Evolutionary conservation across 2,329 filamentous ascomycete species (phyloP), one percentile per base, ranked within the genome.

Genomic region (Botryotinia globosa): DNA sequence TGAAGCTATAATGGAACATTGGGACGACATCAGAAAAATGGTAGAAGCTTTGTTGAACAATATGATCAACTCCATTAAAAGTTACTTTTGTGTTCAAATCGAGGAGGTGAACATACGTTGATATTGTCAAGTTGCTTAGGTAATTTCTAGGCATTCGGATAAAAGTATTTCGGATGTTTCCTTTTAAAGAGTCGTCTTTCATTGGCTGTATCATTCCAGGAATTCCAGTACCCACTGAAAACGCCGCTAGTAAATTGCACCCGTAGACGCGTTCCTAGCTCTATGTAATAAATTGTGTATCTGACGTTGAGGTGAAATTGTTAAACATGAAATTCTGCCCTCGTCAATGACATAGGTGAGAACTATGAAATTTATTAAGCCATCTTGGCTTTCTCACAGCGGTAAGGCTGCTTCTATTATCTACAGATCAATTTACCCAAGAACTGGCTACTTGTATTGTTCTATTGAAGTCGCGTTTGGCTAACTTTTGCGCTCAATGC

Each of bases 381-480:
- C 95, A 78, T 90, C 92, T 81, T 98, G 95, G 94, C 90, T 98
- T 80, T 95, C 92, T 82, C 95, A 98, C 85, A 94, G 93, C 84
- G 94, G 91, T 92, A 85, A 76, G 84, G 82, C 73, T 77, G 68
- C n/a, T n/a, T 63, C 34, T 58, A 10, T 72, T 54, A n/a, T 45
- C n/a, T 22, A 29, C 32, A 22, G 29, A 37, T 37, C 39, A 25
- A 66, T 44, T 37, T 25, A n/a, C 22, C 22, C 9, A 61, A 67
- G 34, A 34, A 29, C 22, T 29, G 45, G 22, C 32, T 51, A 32
- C 25, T 68, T 20, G 29, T 72, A n/a, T 42, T 18, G 8, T 48
- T 63, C 29, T 64, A 39, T 70, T 54, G 32, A 63, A 22, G 58
- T 70, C 56, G 73, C 51, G 51, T 69, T 72, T 76, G 69, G 79